Percentiles rank a stretch among this genome's conserved stretches.
phyloP scores from a whole-genome alignment of 805 yeast species.

The Saturnispora sanitii region DNA sequence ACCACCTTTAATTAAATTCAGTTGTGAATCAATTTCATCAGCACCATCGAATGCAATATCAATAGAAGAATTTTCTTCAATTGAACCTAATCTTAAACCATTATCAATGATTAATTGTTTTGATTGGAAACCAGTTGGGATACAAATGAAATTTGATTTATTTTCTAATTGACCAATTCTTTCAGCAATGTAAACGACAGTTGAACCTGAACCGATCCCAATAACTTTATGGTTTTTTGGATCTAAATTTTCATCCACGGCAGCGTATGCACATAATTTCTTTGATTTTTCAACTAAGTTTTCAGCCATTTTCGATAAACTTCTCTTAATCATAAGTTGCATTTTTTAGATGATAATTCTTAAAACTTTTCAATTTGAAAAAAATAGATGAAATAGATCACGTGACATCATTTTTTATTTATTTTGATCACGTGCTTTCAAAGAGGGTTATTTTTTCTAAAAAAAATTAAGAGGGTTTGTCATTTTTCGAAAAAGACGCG shows the following conservation, averaged over 20 bases:
- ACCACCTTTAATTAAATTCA: conserved; percentile 94
- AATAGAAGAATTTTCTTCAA: conserved; percentile 72
- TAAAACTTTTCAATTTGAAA: neutral
- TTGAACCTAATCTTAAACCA: conserved; percentile 65
- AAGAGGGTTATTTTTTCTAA: conserved; percentile 8
- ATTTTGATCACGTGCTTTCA: conserved; percentile 9
- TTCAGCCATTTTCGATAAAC: conserved; percentile 8
- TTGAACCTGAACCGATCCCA: conserved; percentile 95
- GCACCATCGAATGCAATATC: conserved; percentile 98
- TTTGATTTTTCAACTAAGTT: conserved; percentile 68
- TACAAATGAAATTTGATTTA: conserved; percentile 56
- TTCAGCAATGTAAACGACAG: conserved; percentile 96
- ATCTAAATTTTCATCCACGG: conserved; percentile 83
- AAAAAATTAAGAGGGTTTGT: neutral
- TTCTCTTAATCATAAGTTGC: neutral
- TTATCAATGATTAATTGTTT: conserved; percentile 75
- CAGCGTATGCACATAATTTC: conserved; percentile 79
- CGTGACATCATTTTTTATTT: neutral
- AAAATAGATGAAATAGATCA: neutral
- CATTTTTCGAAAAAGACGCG: conserved; percentile 4
- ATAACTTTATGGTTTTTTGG: conserved; percentile 51
- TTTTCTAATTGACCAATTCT: conserved; percentile 63
- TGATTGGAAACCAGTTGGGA: conserved; percentile 96
- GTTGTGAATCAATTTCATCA: conserved; percentile 77
- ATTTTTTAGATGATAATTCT: neutral